Evolutionary conservation across 768 basidiomycete genomes (phyloP), one percentile per base, ranked within the genome.

Genomic region (Amanita jacksonii): DNA sequence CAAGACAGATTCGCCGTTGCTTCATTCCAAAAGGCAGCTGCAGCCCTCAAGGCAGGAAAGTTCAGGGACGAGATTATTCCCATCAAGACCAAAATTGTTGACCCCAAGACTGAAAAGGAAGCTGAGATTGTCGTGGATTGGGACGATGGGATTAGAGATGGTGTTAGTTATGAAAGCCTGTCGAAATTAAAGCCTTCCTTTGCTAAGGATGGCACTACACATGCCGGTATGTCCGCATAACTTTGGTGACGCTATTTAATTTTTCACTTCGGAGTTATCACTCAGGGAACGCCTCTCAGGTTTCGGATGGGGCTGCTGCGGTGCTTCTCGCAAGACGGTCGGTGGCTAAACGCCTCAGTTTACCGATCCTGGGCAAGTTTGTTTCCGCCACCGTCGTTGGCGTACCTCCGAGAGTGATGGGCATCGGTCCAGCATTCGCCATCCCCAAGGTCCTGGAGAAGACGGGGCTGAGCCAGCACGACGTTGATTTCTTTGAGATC

Each of bases 231-330:
- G 56, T 54, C n/a, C 36, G 44, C n/a, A n/a, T 69, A 66, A 50
- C 4, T 63, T 39, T 28, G 27, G 27, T 33, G 32, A 15, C 15
- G 19, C 35, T 23, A 18, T 28, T 34, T 16, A 55, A 19, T 16
- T 37, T 12, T 7, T 23, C 35, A 37, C 24, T 34, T 40, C n/a
- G 22, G 4, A 38, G n/a, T 27, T 32, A 16, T 36, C 47, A 23
- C 31, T 43, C 48, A 62, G 63, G 87, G 19, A 94, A 88, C 61
- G 83, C 89, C 1, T 86, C 81, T 2, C 92, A 96, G 59, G 76
- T 94, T 38, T 90, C 90, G 4, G 92, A 96, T 52, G 92, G 91
- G 38, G 91, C 91, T 2, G 87, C 90, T 12, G 91, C 91, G 0
- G 88, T 94, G 38, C 67, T 94, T 40, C 79, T 93, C 44, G 69